Evolutionary conservation across 2,329 filamentous ascomycete species (phyloP).

Genomic region (Drechslerella dactyloides): DNA sequence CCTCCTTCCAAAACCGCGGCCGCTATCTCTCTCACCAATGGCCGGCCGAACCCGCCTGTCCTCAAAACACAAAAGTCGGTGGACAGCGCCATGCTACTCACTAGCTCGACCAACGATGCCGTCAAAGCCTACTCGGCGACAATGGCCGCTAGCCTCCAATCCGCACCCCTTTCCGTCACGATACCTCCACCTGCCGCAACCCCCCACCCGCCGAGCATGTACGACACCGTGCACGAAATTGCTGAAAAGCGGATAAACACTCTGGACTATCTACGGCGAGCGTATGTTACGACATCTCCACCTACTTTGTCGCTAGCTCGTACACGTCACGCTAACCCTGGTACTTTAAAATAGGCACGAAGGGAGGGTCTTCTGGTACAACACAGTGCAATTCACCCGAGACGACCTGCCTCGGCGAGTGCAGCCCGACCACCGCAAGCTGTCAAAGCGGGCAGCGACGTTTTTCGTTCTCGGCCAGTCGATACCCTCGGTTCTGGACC

Average conservation of each 20-base stretch:
- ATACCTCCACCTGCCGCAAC: conserved; percentile 17
- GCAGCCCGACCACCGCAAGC: conserved; percentile 81
- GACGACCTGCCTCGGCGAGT: conserved; percentile 79
- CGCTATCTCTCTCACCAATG: conserved; percentile 25
- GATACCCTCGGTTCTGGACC: conserved; percentile 84
- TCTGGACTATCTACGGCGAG: conserved; percentile 87
- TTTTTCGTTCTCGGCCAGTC: conserved; percentile 92
- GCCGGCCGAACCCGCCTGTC: conserved; percentile 31
- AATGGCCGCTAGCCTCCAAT: conserved; percentile 20
- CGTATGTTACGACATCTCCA: conserved; percentile 66
- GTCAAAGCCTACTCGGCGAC: conserved; percentile 37
- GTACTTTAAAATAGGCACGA: conserved; percentile 70
- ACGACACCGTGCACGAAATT: conserved; percentile 78
- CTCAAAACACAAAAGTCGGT: conserved; percentile 49
- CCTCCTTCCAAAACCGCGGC: conserved; percentile 34
- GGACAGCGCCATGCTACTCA: conserved; percentile 44
- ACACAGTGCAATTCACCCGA: conserved; percentile 89
- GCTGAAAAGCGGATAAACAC: conserved; percentile 93
- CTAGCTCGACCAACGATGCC: conserved; percentile 17
- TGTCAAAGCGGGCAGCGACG: conserved; percentile 85
- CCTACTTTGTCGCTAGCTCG: neutral
- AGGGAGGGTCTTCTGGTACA: conserved; percentile 96
- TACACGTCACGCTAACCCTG: neutral
- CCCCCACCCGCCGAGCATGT: conserved; percentile 61
- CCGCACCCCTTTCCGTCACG: conserved; percentile 24